Percentiles rank a stretch among this genome's conserved stretches.
These are phyloP conservation scores for Penicillium sp. DNA, from an alignment of 2,329 filamentous ascomycete species.

Conservation along the genomic window DNA sequence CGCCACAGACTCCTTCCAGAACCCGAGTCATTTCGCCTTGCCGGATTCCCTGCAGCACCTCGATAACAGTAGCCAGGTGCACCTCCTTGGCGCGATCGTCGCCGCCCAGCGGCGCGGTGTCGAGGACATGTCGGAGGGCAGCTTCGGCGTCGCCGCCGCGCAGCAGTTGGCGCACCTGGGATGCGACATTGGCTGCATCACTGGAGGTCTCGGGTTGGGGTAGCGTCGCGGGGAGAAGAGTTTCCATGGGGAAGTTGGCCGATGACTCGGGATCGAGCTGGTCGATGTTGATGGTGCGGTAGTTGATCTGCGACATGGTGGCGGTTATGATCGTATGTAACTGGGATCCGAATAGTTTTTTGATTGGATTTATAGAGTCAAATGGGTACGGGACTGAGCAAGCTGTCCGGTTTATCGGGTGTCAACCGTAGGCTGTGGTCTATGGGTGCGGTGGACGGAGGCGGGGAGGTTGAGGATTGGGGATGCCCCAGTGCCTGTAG, in stretches of 20 bases:
- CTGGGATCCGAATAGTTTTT: not conserved
- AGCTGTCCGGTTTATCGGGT: not conserved
- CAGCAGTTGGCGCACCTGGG: constrained; percentile 80
- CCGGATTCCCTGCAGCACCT: constrained; percentile 93
- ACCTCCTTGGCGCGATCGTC: constrained; percentile 62
- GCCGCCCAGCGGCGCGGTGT: constrained; percentile 67
- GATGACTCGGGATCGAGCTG: constrained; percentile 83
- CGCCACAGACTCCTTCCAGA: constrained; percentile 70
- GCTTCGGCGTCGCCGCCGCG: constrained; percentile 82
- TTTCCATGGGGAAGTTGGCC: constrained; percentile 82
- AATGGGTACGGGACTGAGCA: not conserved
- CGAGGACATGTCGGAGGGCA: constrained; percentile 74
- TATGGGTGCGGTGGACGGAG: constrained; percentile 13
- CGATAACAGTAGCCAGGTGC: constrained; percentile 79
- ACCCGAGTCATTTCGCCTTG: constrained; percentile 92
- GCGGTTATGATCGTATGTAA: constrained; percentile 1
- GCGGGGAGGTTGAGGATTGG: constrained; percentile 15
- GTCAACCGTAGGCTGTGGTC: constrained; percentile 3
- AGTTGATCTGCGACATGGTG: constrained; percentile 51
- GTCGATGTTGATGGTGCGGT: constrained; percentile 91
- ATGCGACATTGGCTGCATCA: constrained; percentile 70
- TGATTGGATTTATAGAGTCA: not conserved
- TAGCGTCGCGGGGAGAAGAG: constrained; percentile 67
- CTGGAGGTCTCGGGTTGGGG: constrained; percentile 64
- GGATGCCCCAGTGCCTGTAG: not conserved